Percentiles rank a stretch among this genome's conserved stretches.
Conservation (phyloP, 495 filamentous ascomycete species). For the Xylaria palmicola region DNA sequence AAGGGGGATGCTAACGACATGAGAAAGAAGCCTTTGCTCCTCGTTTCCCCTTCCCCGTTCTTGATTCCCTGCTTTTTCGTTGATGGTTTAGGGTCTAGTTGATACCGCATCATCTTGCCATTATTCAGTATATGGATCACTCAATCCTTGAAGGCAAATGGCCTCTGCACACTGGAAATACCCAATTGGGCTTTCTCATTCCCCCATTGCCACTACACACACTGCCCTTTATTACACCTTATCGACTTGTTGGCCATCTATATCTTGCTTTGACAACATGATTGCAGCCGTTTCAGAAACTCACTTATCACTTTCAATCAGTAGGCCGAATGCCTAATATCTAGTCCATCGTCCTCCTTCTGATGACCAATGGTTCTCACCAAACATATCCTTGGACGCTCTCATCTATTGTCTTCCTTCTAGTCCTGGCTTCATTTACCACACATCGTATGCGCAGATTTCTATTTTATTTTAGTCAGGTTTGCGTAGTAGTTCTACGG, state of each 20-base stretch:
- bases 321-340: neutral
- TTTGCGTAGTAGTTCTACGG: neutral
- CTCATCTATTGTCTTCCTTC: neutral
- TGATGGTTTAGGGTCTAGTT: neutral
- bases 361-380: neutral
- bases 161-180: neutral
- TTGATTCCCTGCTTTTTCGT: no score
- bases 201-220: neutral
- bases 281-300: neutral
- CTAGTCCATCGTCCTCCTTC: neutral
- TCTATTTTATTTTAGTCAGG: neutral
- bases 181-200: neutral
- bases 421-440: neutral
- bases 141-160: neutral
- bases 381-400: neutral
- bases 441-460: conserved; percentile 2
- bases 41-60: neutral
- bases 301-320: no score
- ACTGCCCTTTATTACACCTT: neutral
- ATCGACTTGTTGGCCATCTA: neutral
- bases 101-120: neutral
- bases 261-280: neutral
- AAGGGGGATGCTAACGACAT: neutral
- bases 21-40: neutral
- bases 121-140: neutral